Percentiles rank a stretch among this genome's conserved stretches.
Conservation (phyloP, 805 yeast species). For the Candida andamanensis region DNA sequence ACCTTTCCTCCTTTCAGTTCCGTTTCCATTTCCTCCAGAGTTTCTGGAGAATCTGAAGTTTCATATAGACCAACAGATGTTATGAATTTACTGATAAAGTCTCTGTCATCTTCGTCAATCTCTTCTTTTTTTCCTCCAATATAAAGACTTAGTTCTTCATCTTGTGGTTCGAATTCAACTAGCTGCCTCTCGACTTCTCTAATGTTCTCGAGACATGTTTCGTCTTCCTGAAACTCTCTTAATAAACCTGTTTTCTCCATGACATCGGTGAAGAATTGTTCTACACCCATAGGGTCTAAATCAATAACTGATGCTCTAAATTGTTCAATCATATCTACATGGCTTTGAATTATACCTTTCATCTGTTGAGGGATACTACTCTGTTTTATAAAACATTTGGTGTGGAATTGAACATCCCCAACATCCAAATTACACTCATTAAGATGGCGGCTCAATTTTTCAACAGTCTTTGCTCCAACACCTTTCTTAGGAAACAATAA, state of each 20-base stretch:
- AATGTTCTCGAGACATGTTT: slow-evolving; percentile 30
- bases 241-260: slow-evolving; percentile 25
- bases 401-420: slow-evolving; percentile 11
- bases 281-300: slow-evolving; percentile 1
- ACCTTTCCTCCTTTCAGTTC: slow-evolving; percentile 18
- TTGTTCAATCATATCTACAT: slow-evolving; percentile 1
- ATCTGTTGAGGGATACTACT: background rate
- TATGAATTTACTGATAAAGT: slow-evolving; percentile 21
- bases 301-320: background rate
- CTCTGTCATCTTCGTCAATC: slow-evolving; percentile 11
- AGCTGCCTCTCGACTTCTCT: slow-evolving; percentile 36
- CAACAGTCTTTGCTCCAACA: slow-evolving; percentile 53
- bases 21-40: slow-evolving; percentile 16
- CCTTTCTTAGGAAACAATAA: slow-evolving; percentile 62
- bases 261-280: slow-evolving; percentile 8
- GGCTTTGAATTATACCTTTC: background rate
- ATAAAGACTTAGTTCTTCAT: slow-evolving; percentile 15
- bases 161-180: slow-evolving; percentile 27
- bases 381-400: background rate
- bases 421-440: slow-evolving; percentile 7
- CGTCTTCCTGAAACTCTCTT: slow-evolving; percentile 21
- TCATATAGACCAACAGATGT: slow-evolving; percentile 33
- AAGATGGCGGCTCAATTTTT: slow-evolving; percentile 16
- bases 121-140: slow-evolving; percentile 12
- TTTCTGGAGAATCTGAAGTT: slow-evolving; percentile 7